Evolutionary conservation across 139 green algal genomes (phyloP).

Genomic region (Zygnema circumcarinatum): DNA sequence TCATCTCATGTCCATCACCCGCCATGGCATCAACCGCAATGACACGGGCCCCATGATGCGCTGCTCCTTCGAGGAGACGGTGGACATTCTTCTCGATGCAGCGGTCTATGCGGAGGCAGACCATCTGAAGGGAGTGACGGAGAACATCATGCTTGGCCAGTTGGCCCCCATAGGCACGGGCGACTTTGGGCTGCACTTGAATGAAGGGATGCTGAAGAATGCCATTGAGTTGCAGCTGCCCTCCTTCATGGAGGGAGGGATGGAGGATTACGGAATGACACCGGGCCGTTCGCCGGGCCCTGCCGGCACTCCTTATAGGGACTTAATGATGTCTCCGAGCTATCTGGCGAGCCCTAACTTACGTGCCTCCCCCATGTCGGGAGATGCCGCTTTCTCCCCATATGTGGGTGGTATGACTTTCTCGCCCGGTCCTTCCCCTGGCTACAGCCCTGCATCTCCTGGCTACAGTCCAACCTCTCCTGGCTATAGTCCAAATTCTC

Average conservation of each 20-base stretch:
- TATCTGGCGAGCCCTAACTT: conserved; percentile 52
- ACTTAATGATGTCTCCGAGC: conserved; percentile 64
- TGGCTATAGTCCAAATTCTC: conserved; percentile 58
- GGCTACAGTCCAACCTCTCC: conserved; percentile 75
- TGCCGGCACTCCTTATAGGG: conserved; percentile 34
- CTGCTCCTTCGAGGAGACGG: conserved; percentile 98
- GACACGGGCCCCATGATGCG: conserved; percentile 89
- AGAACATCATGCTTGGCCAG: conserved; percentile 98
- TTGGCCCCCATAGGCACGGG: conserved; percentile 66
- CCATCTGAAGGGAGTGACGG: conserved; percentile 82
- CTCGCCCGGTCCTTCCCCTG: conserved; percentile 42
- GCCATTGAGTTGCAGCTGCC: conserved; percentile 83
- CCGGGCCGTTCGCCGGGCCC: conserved; percentile 36
- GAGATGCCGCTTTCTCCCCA: conserved; percentile 63
- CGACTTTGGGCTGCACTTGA: conserved; percentile 90
- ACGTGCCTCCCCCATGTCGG: conserved; percentile 65
- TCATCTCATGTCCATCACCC: conserved; percentile 97
- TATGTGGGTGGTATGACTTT: conserved; percentile 36
- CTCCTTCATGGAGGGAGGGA: conserved; percentile 26
- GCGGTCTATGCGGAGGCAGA: conserved; percentile 80
- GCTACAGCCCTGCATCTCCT: conserved; percentile 65
- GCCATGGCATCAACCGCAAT: conserved; percentile 98
- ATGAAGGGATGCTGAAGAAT: conserved; percentile 85
- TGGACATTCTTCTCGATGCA: conserved; percentile 92
- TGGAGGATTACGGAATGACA: conserved; percentile 42